Base-by-base conservation (phyloP, 129 eudicot genomes). In the Silybum marianum region DNA sequence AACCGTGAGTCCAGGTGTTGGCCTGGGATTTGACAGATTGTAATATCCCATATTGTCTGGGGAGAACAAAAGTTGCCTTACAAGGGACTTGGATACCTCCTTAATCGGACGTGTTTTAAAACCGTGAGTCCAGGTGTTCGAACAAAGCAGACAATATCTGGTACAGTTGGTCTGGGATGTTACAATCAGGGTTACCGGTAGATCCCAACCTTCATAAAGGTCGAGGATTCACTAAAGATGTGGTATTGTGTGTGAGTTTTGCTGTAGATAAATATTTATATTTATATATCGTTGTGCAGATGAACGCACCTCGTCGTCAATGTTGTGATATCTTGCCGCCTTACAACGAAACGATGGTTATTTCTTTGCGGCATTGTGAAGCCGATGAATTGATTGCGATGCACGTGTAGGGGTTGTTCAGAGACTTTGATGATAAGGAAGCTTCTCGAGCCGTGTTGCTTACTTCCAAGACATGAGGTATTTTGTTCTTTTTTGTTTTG, bases 381-480 rank as follows among this genome's bases (percentile, higher is more conserved):
- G 42, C 67, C 12, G 85, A 85, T 82, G 98, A 93, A 82, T 58
- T 91, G 86, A 88, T 93, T 60, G 85, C 94, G 32, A 93, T 93
- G 98, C 69, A 48, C 74, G 60, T 76, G 23, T 83, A 88, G 34
- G 80, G 69, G n/a, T 83, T 36, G 16, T n/a, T n/a, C n/a, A n/a
- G 72, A 30, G 81, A 67, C 72, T 75, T 75, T 24, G 28, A 75
- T 40, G 73, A 36, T 74, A 77, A 21, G 71, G 79, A 24, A 58
- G 25, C 75, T 39, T 81, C 79, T 9, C 14, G 22, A 80, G 66
- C 36, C 24, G 10, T 70, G 34, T 54, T 7, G 39, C 78, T 60
- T 62, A 70, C 70, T 71, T 70, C 74, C 78, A 72, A 40, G 42
- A 44, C 79, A 70, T 34, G 28, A 71, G 86, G 86, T 83, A 78